Base-by-base conservation (phyloP, 495 filamentous ascomycete species). In the Talaromyces wortmannii region DNA sequence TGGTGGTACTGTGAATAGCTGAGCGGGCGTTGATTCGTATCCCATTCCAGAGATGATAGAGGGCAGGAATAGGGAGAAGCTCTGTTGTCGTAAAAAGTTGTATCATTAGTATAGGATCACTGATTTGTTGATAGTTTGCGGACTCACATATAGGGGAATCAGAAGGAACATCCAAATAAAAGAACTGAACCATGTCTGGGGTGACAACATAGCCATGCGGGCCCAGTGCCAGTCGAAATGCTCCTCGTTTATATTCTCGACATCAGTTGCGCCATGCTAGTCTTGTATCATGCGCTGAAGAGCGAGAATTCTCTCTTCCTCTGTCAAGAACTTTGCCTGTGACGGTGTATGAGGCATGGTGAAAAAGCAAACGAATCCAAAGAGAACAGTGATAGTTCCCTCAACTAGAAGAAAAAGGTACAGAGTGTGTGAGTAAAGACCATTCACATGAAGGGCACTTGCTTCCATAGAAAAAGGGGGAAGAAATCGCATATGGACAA, bases 141-240 rank as follows among this genome's bases (percentile, higher is more conserved):
- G 17, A 89, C 84, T 65, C 89, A 86, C 13, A 85, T 89, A 1
- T 86, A 85, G 0, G 79, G 72, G 65, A 89, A 90, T 59, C 6
- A 75, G 56, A 16, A 75, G 66, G 51, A 67, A 61, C 53, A 76
- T 75, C 66, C 71, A 78, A 54, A 69, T 67, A 3, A 72, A 56
- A 30, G 63, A 66, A 49, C 67, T 65, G 33, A 76, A 48, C 33
- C 69, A 67, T 29, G 72, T 75, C 57, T 79, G 74, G 36, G 64
- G 62, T 31, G 75, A 76, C 11, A 69, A 52, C 36, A 77, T 31
- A 10, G 72, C 72, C 59, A 74, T 71, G 63, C 79, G 70, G 54
- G 80, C 79, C 23, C 78, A 77, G 5, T 65, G 66, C 30, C 77
- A 45, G n/a, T 66, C 71, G 60, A 79, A 79, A 13, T 63, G 36